A percentile compares a stretch with the other conserved stretches of the same genome.
Conservation (phyloP, 768 basidiomycete genomes). For the Kwoniella pini region DNA sequence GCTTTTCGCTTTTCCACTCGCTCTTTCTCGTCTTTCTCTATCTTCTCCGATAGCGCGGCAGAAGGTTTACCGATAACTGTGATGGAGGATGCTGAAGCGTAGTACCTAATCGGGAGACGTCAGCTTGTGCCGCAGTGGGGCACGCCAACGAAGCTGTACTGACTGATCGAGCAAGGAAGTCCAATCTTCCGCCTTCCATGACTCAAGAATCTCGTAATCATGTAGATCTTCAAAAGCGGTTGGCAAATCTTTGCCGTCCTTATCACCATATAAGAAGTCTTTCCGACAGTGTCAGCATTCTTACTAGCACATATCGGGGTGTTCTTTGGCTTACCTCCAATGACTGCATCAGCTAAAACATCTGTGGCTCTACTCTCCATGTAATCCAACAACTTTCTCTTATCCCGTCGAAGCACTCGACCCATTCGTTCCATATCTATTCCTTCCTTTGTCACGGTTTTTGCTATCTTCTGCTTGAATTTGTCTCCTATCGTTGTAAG, state of each 20-base stretch:
- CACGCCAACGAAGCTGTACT: constrained; percentile 29
- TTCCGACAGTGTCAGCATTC: not conserved
- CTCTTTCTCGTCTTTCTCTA: constrained; percentile 77
- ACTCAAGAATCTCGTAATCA: constrained; percentile 66
- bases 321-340: constrained; percentile 38
- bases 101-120: constrained; percentile 63
- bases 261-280: constrained; percentile 82
- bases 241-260: constrained; percentile 76
- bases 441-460: constrained; percentile 67
- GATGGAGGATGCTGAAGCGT: constrained; percentile 68
- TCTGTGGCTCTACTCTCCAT: constrained; percentile 48
- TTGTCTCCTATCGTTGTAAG: constrained; percentile 71
- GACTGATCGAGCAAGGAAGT: constrained; percentile 71
- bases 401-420: constrained; percentile 81
- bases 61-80: constrained; percentile 88
- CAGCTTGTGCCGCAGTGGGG: not conserved
- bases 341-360: constrained; percentile 44
- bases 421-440: constrained; percentile 88
- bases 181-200: constrained; percentile 79
- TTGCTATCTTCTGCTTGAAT: constrained; percentile 68
- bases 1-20: constrained; percentile 71
- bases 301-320: not conserved
- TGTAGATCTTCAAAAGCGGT: constrained; percentile 75
- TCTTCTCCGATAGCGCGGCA: constrained; percentile 71
- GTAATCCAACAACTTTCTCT: constrained; percentile 67